phyloP scores from a whole-genome alignment of 2,329 filamentous ascomycete genomes.

The Alternaria angustiovoidea region DNA sequence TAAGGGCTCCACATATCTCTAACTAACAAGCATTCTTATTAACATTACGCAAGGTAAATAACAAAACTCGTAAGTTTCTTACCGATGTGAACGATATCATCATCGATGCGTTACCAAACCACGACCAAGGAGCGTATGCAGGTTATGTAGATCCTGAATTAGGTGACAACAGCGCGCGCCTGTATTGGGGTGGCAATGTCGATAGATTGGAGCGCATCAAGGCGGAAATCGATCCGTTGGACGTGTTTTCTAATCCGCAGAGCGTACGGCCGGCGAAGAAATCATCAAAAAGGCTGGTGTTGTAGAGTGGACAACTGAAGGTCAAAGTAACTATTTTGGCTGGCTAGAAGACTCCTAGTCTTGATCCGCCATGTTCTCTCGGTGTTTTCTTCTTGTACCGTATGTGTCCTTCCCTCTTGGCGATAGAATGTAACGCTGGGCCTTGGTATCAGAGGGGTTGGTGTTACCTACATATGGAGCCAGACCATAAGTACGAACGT shows the following conservation, averaged over 20 bases:
- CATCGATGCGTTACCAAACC: constrained; percentile 37
- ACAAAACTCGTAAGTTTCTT: constrained; percentile 51
- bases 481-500: too few relatives aligned
- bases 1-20: background rate
- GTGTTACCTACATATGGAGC: background rate
- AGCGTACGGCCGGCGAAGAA: constrained; percentile 37
- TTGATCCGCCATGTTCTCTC: background rate
- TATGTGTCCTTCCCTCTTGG: background rate
- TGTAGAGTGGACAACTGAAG: background rate
- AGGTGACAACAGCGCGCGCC: constrained; percentile 52
- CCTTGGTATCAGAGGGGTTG: background rate
- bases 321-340: background rate
- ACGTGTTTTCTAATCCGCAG: constrained; percentile 50
- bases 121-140: constrained; percentile 57
- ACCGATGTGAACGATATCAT: constrained; percentile 53
- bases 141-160: constrained; percentile 62
- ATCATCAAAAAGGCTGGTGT: background rate
- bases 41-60: constrained; percentile 25
- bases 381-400: background rate
- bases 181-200: constrained; percentile 57
- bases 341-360: background rate
- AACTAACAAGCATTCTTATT: background rate
- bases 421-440: background rate
- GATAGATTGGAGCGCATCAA: constrained; percentile 50
- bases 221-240: constrained; percentile 49